Conservation (phyloP, 768 basidiomycete genomes). For the Coprinellus micaceus region DNA sequence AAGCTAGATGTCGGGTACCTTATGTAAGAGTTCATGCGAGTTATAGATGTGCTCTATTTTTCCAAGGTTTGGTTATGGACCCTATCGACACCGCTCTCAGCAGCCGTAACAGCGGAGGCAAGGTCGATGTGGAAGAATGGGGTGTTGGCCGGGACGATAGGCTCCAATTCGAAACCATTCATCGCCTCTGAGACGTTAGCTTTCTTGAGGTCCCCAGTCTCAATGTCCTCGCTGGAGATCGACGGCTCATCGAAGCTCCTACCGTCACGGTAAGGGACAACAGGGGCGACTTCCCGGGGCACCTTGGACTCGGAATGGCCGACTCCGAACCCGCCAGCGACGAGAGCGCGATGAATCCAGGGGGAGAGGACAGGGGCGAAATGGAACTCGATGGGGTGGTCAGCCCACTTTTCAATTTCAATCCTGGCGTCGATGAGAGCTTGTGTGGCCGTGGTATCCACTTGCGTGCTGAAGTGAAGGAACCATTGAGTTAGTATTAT, state of each 20-base stretch:
- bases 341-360: conserved; percentile 86
- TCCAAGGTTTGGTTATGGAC: background rate
- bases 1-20: too few species aligned
- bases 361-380: conserved; percentile 90
- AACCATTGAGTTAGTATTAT: too few species aligned
- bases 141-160: conserved; percentile 51
- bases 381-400: conserved; percentile 85
- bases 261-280: conserved; percentile 62
- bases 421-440: conserved; percentile 84
- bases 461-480: conserved; percentile 53
- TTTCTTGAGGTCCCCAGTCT: conserved; percentile 36
- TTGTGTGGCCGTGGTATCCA: conserved; percentile 92
- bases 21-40: background rate
- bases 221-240: conserved; percentile 18
- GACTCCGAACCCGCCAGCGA: conserved; percentile 88
- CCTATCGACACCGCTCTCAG: conserved; percentile 44
- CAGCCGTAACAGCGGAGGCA: conserved; percentile 62
- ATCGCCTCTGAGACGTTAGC: conserved; percentile 9
- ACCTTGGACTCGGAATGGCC: conserved; percentile 42
- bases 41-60: background rate
- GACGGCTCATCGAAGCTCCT: conserved; percentile 23
- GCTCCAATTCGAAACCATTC: conserved; percentile 24
- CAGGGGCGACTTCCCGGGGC: conserved; percentile 67
- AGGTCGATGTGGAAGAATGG: conserved; percentile 94
- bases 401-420: conserved; percentile 85